Evolutionary conservation across 2,329 filamentous ascomycete genomes (phyloP), one percentile per base, ranked within the genome.

Genomic region (Nakataea oryzae): DNA sequence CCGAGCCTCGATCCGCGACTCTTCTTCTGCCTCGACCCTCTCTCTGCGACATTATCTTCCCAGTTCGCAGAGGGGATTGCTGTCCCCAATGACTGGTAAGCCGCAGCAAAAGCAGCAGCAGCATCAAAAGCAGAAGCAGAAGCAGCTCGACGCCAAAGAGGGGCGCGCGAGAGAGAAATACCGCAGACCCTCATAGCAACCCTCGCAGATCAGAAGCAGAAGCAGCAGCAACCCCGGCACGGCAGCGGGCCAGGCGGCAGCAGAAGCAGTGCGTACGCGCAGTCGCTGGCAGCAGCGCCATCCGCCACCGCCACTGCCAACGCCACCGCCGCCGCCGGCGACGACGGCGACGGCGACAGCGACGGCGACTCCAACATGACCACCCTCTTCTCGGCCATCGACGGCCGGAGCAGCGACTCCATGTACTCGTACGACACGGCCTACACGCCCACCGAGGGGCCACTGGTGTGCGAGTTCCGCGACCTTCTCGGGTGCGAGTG

Each of bases 401-500:
- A n/a, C n/a, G 14, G 26, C 57, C 29, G 54, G 1, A 26, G 30
- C 34, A 26, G 54, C 57, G 29, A 54, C 28, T 26, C 61, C 30
- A 27, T 29, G 30, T 26, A 14, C 56, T 32, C 26, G 61, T 60
- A 29, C 50, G 30, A 29, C 28, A 27, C 27, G 32, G 17, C 28
- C 26, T 13, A 17, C 26, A 12, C 26, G 2, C 13, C 34, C 41
- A 13, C 17, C 54, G 54, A 56, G 41, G 32, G 27, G 26, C 17
- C 62, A 17, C 70, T 81, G 27, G 74, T 74, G 14, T 83, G 80
- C 71, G 81, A 84, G 62, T 79, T 82, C 47, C 63, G 65, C 11
- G 67, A 66, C 6, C 71, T 76, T 27, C 57, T 61, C 1, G 27
- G 57, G 3, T 86, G 83, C 65, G 3, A 63, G 0, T 29, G 62